Base-by-base conservation (phyloP, 345 rosid species). In the Litchi chinensis region DNA sequence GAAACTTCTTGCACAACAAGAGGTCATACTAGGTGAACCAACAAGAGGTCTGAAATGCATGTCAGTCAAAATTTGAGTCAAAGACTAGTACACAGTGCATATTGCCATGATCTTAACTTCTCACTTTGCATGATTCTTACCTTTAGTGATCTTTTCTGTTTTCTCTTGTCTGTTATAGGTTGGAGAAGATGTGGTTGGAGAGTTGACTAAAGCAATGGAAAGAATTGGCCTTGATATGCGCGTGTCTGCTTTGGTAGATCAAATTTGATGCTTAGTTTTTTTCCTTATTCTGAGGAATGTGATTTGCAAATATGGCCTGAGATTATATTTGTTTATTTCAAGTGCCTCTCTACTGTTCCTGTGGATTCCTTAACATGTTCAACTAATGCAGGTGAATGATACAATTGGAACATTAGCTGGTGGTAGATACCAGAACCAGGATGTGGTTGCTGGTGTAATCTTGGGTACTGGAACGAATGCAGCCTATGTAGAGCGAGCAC, bases 401-500 rank as follows among this genome's bases (percentile, higher is more conserved):
- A 90, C 97, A 5, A 86, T 95, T 60, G 98, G 98, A 73, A 93
- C 98, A 72, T 85, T 95, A 80, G 98, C 97, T 40, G 95, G 98
- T 60, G 98, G 98, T 73, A 89, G 97, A 81, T 95, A 90, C 86
- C 37, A 82, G 56, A 82, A 90, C 76, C 87, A 74, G 5, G 94
- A 93, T 86, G 98, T 89, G 19, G 68, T 85, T 52, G 97, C 92
- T 40, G 98, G 95, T 78, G 98, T 95, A 24, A 93, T 95, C 62
- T 85, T 95, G 86, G 98, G 98, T 43, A 95, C 97, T 5, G 98
- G 98, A 74, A 92, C 97, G 12, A 95, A 95, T 78, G 95, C 97
- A 60, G 98, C 98, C 41, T 95, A 93, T 78, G 93, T 93, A 54
- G 98, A 95, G 71, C 90, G 82, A 73, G 94, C 91, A 28, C 79